phyloP scores from a whole-genome alignment of 2,329 filamentous ascomycete species.

The Fusarium sarcochroum region DNA sequence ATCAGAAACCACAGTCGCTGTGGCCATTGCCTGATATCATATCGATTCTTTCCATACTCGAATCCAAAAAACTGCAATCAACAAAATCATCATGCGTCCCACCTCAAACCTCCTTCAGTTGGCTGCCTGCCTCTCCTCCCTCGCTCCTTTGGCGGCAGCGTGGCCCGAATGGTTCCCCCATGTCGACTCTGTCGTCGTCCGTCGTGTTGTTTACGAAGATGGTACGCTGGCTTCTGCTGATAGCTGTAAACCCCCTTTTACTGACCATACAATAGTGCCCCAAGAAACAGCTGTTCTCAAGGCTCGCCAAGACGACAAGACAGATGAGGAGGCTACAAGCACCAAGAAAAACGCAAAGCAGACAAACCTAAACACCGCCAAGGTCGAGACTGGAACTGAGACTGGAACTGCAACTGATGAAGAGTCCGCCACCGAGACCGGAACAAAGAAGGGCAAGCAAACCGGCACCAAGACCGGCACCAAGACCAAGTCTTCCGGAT shows the following conservation, averaged over 20 bases:
- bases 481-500: constrained; percentile 44
- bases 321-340: constrained; percentile 35
- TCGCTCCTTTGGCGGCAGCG: constrained; percentile 66
- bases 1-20: background rate
- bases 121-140: constrained; percentile 64
- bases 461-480: constrained; percentile 31
- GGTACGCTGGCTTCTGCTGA: constrained; percentile 16
- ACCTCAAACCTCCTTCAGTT: constrained; percentile 62
- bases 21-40: background rate
- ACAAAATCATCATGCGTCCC: constrained; percentile 63
- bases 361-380: constrained; percentile 59
- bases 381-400: constrained; percentile 33
- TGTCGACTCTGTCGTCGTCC: constrained; percentile 64
- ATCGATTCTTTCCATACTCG: constrained; percentile 11
- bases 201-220: constrained; percentile 22
- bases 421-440: constrained; percentile 22
- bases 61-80: constrained; percentile 2
- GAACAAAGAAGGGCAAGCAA: constrained; percentile 42
- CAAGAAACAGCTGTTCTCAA: constrained; percentile 31
- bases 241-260: background rate
- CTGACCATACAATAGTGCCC: constrained; percentile 32
- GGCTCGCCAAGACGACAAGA: constrained; percentile 26
- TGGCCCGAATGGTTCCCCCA: constrained; percentile 71
- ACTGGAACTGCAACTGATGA: constrained; percentile 31
- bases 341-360: constrained; percentile 44